Evolutionary conservation across 2,329 filamentous ascomycete genomes (phyloP), one percentile per base, ranked within the genome.

Genomic region (Amauroascus niger): DNA sequence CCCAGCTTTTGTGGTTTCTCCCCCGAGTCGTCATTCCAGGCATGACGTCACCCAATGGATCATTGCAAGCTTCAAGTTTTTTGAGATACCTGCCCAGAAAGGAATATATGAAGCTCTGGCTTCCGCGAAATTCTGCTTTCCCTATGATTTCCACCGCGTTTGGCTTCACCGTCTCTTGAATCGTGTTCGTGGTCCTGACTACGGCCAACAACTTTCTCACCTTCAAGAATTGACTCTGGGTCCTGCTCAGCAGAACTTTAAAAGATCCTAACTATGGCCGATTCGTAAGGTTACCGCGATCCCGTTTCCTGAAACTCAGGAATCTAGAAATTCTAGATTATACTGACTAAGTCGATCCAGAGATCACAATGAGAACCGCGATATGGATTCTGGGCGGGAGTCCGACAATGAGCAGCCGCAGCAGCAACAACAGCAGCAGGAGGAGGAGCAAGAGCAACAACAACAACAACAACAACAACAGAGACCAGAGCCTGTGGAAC

Each of bases 351-450:
- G 14, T 9, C 13, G 11, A n/a, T 26, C 2, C 16, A 51, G 49
- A 43, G 39, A 51, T 22, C 37, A 51, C 40, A 43, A 50, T 26
- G 48, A 50, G n/a, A 44, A 51, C 28, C 39, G 13, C 49, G 49
- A 51, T 1, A 35, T 43, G 14, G 39, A 32, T 2, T 43, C 26
- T 22, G 48, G 35, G 16, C 49, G 39, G 6, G 49, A 51, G n/a
- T 51, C 49, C 16, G 49, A 44, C 30, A 22, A 44, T 14, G 49
- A 51, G 22, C 49, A 44, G 35, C 22, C 35, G 13, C 7, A 32
- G n/a, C 30, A 35, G 20, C 48, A 43, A 22, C 14, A 45, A 30
- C 26, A 33, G 9, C 8, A 9, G 16, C 45, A 30, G 16, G 22
- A 9, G 6, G 30, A 37, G 16, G 20, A 41, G 24, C 32, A 18